phyloP scores from a whole-genome alignment of 1,284 basidiomycete species.

The Thelephora terrestris region DNA sequence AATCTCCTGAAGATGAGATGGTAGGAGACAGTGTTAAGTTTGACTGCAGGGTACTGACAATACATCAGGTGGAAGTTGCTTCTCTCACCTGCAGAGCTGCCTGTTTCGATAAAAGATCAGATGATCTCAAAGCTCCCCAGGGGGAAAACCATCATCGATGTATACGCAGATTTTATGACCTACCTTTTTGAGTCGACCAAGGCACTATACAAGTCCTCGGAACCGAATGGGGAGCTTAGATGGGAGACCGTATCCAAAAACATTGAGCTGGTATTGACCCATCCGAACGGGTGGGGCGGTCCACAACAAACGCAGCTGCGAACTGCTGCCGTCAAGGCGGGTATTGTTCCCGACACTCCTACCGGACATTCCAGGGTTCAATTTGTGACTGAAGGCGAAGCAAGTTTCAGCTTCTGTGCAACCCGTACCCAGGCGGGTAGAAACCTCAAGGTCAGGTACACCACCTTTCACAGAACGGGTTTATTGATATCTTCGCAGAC shows the following conservation, averaged over 20 bases:
- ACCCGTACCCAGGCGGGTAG: conserved; percentile 21
- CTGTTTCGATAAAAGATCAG: conserved; percentile 23
- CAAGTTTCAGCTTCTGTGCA: conserved; percentile 33
- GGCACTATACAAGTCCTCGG: background rate
- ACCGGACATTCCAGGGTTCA: conserved; percentile 23
- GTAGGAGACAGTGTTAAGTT: conserved; percentile 35
- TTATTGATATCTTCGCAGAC: conserved; percentile 1
- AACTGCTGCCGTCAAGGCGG: conserved; percentile 20
- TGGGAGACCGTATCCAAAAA: conserved; percentile 5
- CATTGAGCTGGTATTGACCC: conserved; percentile 24
- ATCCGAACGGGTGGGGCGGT: conserved; percentile 32
- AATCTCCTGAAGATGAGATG: conserved; percentile 32
- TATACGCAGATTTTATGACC: conserved; percentile 8
- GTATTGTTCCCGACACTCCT: conserved; percentile 15
- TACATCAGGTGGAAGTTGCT: background rate
- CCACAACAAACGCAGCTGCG: conserved; percentile 26
- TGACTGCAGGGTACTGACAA: conserved; percentile 41
- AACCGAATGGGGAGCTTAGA: conserved; percentile 4
- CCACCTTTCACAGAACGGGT: background rate
- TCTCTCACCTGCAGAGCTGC: background rate
- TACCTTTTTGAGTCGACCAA: conserved; percentile 5
- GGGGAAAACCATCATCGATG: conserved; percentile 5
- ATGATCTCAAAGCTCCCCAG: background rate
- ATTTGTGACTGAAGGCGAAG: conserved; percentile 35
- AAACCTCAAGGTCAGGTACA: conserved; percentile 15